These are phyloP conservation scores for Trametes elegans DNA, from an alignment of 768 basidiomycete species.

Conservation along the genomic window DNA sequence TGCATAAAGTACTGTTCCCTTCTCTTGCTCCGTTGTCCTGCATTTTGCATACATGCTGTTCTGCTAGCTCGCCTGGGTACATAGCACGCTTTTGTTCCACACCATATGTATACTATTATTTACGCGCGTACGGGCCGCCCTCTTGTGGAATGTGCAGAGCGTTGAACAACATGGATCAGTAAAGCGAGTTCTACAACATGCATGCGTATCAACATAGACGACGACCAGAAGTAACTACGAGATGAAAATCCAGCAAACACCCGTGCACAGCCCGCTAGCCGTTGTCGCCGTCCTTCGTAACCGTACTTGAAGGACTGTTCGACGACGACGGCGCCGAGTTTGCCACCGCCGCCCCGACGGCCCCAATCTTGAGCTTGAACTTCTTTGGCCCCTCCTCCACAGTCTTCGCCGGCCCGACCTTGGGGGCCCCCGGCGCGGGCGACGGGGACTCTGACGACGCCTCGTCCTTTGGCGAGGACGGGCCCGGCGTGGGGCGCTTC, in stretches of 20 bases:
- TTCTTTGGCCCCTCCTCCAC: constrained; percentile 64
- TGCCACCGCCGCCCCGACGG: constrained; percentile 38
- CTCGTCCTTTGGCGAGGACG: constrained; percentile 46
- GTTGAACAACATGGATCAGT: constrained; percentile 23
- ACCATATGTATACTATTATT: constrained; percentile 31
- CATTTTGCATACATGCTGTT: constrained; percentile 33
- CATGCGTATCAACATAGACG: constrained; percentile 19
- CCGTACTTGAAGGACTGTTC: constrained; percentile 58
- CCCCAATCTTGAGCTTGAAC: constrained; percentile 70
- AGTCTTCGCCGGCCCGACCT: constrained; percentile 37
- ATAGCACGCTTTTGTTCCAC: constrained; percentile 25
- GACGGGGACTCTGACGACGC: too few relatives aligned
- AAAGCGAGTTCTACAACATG: constrained; percentile 22
- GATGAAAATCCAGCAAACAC: constrained; percentile 15
- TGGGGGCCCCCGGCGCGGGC: constrained; percentile 13
- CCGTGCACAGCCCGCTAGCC: constrained; percentile 38
- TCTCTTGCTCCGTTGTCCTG: constrained; percentile 30
- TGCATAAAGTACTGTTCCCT: constrained; percentile 25
- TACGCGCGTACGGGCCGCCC: constrained; percentile 12
- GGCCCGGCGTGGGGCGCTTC: constrained; percentile 37
- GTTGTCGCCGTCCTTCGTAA: constrained; percentile 72
- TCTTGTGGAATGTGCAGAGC: constrained; percentile 10
- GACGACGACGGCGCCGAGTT: constrained; percentile 35
- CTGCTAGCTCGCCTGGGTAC: constrained; percentile 30
- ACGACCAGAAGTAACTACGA: constrained; percentile 9